Percentiles rank a stretch among this genome's conserved stretches.
phyloP scores from a whole-genome alignment of 768 basidiomycete genomes.

The Nidularia sp. region DNA sequence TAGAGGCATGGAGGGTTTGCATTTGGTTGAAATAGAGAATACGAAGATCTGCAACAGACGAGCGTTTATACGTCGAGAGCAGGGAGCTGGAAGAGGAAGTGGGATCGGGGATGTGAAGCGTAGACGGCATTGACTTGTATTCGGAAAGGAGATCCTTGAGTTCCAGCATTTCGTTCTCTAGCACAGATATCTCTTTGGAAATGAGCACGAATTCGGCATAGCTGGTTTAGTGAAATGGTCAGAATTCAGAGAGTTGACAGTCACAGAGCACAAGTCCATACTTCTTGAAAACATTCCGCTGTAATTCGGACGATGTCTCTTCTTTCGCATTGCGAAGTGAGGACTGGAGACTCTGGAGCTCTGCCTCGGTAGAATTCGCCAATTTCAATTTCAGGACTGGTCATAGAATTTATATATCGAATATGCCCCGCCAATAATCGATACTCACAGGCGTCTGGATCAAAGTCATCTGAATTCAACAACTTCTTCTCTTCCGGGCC shows the following conservation, averaged over 20 bases:
- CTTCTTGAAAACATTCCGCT: slow-evolving; percentile 96
- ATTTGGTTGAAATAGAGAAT: slow-evolving; percentile 94
- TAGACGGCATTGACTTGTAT: slow-evolving; percentile 94
- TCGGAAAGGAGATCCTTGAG: slow-evolving; percentile 92
- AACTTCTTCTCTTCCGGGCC: slow-evolving; percentile 51
- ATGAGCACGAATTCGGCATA: slow-evolving; percentile 96
- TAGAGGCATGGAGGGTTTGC: slow-evolving; percentile 81
- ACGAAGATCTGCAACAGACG: slow-evolving; percentile 93
- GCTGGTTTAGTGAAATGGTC: slow-evolving; percentile 32
- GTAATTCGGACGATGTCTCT: slow-evolving; percentile 75
- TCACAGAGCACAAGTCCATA: slow-evolving; percentile 18
- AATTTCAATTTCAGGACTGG: slow-evolving; percentile 78
- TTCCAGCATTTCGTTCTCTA: slow-evolving; percentile 97
- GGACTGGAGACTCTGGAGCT: slow-evolving; percentile 71
- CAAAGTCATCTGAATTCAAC: slow-evolving; percentile 77
- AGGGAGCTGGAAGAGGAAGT: slow-evolving; percentile 49
- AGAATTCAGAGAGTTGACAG: too few species aligned
- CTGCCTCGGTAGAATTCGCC: slow-evolving; percentile 85
- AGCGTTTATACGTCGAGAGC: slow-evolving; percentile 55
- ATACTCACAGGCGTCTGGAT: slow-evolving; percentile 82
- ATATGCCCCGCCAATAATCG: not conserved
- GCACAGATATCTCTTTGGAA: slow-evolving; percentile 92
- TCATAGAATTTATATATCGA: not conserved
- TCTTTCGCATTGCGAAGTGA: slow-evolving; percentile 68
- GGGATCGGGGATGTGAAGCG: slow-evolving; percentile 85